Evolutionary conservation across 2,329 filamentous ascomycete species (phyloP), one percentile per base, ranked within the genome.

Genomic region (Diaporthe vaccinii): DNA sequence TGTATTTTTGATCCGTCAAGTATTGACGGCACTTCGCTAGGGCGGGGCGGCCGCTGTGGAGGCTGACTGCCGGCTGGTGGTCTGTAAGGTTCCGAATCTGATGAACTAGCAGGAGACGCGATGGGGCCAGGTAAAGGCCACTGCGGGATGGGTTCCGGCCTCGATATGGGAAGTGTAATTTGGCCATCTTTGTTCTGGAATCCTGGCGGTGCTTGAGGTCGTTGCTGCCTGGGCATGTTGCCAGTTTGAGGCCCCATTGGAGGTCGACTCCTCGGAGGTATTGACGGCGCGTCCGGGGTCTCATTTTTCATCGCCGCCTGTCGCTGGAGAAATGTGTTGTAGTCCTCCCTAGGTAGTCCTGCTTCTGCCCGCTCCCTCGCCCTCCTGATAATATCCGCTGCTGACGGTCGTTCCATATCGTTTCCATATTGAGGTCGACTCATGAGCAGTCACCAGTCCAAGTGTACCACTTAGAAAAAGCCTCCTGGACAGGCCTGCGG

Each of bases 1-100:
- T 92, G 89, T 20, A 90, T 80, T 74, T 84, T 87, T 53, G 90
- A 89, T 74, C 85, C 85, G 78, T 92, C 90, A 34, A 91, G 82
- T 46, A 91, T 88, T 0, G 90, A 91, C 14, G 90, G 90, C 2
- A 92, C 89, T 76, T 86, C 82, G 78, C 90, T 92, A 10, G 91
- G 91, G 51, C 91, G 87, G 15, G 89, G 89, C 14, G 91, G 91
- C 77, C 91, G 86, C 79, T 88, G 89, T 28, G 91, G 91, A 34
- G 89, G 86, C 53, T 86, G 84, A 76, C 85, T 84, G 61, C 87
- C 87, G n/a, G 86, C 83, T 22, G 89, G 87, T 72, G 89, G 87
- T 79, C 86, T 85, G 77, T 90, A 91, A 28, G 86, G 84, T 71
- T 86, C 84, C 25, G 82, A 72, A 55, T 84, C 83, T 17, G 80